Percentiles rank a stretch among this genome's conserved stretches.
These are phyloP conservation scores for Rhynchospora pubera DNA, from an alignment of 176 grass and related monocot genomes.

Conservation along the genomic window DNA sequence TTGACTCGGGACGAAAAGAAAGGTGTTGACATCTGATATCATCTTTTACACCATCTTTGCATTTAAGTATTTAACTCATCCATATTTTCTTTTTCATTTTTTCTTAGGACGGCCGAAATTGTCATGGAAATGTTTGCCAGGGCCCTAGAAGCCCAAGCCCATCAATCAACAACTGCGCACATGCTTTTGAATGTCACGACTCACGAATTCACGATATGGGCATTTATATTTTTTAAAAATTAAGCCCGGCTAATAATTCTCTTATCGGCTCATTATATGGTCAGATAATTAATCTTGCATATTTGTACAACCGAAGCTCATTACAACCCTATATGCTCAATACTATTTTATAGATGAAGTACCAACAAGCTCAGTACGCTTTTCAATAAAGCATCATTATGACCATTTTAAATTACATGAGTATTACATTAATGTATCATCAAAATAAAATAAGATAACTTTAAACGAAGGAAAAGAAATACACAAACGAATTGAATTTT, in stretches of 20 bases:
- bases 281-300: neutral
- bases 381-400: neutral
- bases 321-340: too few relatives aligned
- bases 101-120: too few relatives aligned
- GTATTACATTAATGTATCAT: neutral
- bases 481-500: conserved; percentile 12
- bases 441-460: neutral
- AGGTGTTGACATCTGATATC: neutral
- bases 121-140: neutral
- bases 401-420: neutral
- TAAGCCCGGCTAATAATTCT: too few relatives aligned
- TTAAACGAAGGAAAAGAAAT: neutral
- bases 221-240: too few relatives aligned
- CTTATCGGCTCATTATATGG: too few relatives aligned
- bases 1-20: neutral
- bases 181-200: too few relatives aligned
- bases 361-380: neutral
- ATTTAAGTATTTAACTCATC: too few relatives aligned
- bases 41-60: neutral
- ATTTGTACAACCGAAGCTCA: neutral
- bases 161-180: neutral
- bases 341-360: too few relatives aligned
- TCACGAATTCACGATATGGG: too few relatives aligned
- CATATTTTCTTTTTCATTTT: too few relatives aligned
- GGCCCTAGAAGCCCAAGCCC: neutral